These are phyloP conservation scores for Cephaloascus albidus DNA, from an alignment of 805 yeast genomes.

Conservation along the genomic window DNA sequence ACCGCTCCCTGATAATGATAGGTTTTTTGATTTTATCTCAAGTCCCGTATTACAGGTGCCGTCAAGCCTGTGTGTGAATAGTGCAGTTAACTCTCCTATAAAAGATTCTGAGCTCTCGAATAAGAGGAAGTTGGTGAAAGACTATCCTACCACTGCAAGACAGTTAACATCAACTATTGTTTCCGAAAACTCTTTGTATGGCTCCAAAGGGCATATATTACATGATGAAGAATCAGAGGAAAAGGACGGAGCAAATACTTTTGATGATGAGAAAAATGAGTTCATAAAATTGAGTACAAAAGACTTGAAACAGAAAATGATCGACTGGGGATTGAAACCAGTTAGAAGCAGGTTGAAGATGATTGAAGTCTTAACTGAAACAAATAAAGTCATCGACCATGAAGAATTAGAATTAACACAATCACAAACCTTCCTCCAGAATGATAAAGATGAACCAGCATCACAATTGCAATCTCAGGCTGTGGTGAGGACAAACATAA, in stretches of 20 bases:
- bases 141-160: background rate
- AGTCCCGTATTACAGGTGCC: background rate
- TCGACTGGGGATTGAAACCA: slow-evolving; percentile 28
- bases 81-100: background rate
- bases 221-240: background rate
- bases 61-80: background rate
- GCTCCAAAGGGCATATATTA: background rate
- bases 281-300: slow-evolving; percentile 8
- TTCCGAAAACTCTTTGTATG: background rate
- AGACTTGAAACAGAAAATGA: slow-evolving; percentile 14
- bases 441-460: background rate
- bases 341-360: slow-evolving; percentile 19
- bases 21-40: background rate
- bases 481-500: slow-evolving; percentile 5
- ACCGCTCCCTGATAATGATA: slow-evolving; percentile 4
- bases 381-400: slow-evolving; percentile 9
- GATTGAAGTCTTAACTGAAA: slow-evolving; percentile 17
- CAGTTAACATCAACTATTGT: background rate
- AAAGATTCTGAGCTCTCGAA: background rate
- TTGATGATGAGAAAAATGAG: slow-evolving; percentile 3
- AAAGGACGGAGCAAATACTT: background rate
- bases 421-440: slow-evolving; percentile 5
- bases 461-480: slow-evolving; percentile 4
- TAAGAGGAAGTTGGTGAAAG: background rate
- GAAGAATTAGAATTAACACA: slow-evolving; percentile 1